These are phyloP conservation scores for Agrocybe pediades DNA, from an alignment of 768 basidiomycete genomes.

Conservation along the genomic window DNA sequence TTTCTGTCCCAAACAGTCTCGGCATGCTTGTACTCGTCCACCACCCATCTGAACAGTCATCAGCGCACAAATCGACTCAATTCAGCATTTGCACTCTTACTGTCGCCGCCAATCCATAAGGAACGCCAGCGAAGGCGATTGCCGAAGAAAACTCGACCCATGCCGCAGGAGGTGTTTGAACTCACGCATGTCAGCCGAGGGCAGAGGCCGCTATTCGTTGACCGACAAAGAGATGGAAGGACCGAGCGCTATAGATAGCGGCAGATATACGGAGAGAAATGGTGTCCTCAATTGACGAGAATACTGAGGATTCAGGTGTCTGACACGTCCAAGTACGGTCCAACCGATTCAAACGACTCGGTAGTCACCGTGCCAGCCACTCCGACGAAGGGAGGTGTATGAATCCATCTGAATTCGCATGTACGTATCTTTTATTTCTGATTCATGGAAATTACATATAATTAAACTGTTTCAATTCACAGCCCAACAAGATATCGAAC, in stretches of 20 bases:
- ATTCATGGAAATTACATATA: background rate
- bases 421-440: background rate
- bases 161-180: constrained; percentile 21
- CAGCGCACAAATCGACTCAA: background rate
- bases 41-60: background rate
- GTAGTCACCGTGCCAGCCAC: constrained; percentile 1
- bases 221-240: background rate
- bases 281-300: background rate
- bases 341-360: too few relatives aligned
- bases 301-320: background rate
- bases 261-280: background rate
- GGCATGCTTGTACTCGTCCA: background rate
- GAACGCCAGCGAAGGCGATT: constrained; percentile 63
- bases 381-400: constrained; percentile 24
- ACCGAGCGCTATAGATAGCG: background rate
- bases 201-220: background rate
- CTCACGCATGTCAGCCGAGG: background rate
- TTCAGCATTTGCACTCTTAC: constrained; percentile 47
- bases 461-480: background rate
- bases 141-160: constrained; percentile 79
- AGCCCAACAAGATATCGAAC: background rate
- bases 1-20: constrained; percentile 56
- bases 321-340: too few relatives aligned
- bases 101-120: constrained; percentile 63
- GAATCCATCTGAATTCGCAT: constrained; percentile 20